Percentiles rank a stretch among this genome's conserved stretches.
These are phyloP conservation scores for Adansonia gregorii DNA, from an alignment of 441 rosid species.

Conservation along the genomic window DNA sequence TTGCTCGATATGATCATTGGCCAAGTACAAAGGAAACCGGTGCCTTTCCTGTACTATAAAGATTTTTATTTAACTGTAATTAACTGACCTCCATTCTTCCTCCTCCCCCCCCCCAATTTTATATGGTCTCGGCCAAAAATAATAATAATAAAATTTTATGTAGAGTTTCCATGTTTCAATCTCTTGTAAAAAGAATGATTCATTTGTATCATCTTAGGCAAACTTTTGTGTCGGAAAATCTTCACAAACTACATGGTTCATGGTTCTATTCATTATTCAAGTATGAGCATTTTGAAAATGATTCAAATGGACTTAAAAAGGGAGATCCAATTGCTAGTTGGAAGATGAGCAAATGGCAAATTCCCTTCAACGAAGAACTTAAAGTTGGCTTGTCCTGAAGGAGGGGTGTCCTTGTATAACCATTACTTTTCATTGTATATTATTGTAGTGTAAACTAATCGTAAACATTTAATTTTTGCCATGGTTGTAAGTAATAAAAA, in stretches of 20 bases:
- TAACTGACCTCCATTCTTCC: slow-evolving; percentile 13
- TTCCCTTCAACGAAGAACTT: background rate
- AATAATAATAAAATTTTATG: slow-evolving; percentile 11
- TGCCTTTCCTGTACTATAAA: slow-evolving; percentile 9
- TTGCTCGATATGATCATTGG: background rate
- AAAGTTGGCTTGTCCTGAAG: background rate
- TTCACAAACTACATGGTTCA: background rate
- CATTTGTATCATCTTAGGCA: background rate
- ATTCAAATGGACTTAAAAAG: background rate
- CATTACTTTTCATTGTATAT: background rate
- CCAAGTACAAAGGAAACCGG: background rate
- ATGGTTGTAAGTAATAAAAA: background rate
- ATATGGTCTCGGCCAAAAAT: slow-evolving; percentile 15
- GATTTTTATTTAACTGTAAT: slow-evolving; percentile 19
- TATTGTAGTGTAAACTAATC: background rate
- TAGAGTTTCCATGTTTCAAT: slow-evolving; percentile 20
- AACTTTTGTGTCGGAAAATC: slow-evolving; percentile 3
- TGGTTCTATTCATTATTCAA: background rate
- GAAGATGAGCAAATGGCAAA: background rate
- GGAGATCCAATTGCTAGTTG: background rate
- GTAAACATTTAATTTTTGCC: slow-evolving; percentile 3
- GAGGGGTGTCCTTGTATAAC: background rate
- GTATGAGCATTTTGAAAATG: background rate
- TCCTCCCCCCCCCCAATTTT: background rate
- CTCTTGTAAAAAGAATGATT: slow-evolving; percentile 13